Base-by-base conservation (phyloP, 192 early-diverging fungal genomes). In the Thamnidium elegans region DNA sequence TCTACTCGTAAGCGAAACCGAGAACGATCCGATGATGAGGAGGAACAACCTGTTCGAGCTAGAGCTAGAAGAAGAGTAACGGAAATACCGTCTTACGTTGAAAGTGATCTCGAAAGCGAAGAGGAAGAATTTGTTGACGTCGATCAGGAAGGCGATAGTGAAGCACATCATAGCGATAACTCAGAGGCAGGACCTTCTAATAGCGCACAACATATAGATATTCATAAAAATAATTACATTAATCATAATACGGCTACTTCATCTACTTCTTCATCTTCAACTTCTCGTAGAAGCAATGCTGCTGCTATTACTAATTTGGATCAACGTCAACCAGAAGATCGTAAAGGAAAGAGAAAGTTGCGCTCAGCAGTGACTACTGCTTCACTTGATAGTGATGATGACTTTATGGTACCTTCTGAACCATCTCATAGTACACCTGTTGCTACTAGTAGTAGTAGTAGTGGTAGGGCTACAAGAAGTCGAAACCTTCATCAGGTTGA, bases 1-100 rank as follows among this genome's bases (percentile, higher is more conserved):
- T 66, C 36, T 61, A 72, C 50, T 19, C 45, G 62, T 62, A 79
- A 39, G 52, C 62, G 47, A 20, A 50, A 23, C 46, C 42, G 65
- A 39, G 65, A 67, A 50, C 21, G 43, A 43, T 45, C 43, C 1
- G 46, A 64, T 6, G 68, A 70, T 4, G 68, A 70, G 34, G 62
- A 70, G 7, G 68, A 70, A 50, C 7, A n/a, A 19, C 68, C 59
- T 20, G 45, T 70, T 7, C 61, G 68, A 7, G 61, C 68, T 13
- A 54, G 68, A 44, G 32, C 61, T 26, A 32, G 59, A 23, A 43
- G 21, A 36, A 50, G 43, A 17, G n/a, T 4, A 2, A n/a, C 4
- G 0, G 61, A 23, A 11, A 39, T 39, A 39, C n/a, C 23, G n/a
- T 70, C 68, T 2, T 70, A 70, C 36, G 30, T 50, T 8, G 68